Conservation (phyloP, 176 grass and related monocot species). For the Puya raimondii region DNA sequence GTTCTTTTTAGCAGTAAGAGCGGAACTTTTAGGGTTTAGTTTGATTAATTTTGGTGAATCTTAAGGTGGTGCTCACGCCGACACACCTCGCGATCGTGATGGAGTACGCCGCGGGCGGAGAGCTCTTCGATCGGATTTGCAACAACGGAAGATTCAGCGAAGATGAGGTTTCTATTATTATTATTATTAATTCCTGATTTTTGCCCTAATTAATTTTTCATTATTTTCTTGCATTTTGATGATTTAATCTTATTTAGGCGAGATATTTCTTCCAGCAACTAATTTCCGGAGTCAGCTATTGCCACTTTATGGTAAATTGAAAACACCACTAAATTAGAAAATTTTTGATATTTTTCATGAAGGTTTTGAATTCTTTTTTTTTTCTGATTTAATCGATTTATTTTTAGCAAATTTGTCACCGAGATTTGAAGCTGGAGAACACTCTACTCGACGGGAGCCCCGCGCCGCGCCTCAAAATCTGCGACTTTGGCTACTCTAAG, state of each 20-base stretch:
- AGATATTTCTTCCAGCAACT: constrained; percentile 99
- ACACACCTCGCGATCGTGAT: constrained; percentile 85
- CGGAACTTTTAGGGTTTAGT: not conserved
- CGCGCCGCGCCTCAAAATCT: constrained; percentile 84
- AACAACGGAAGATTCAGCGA: constrained; percentile 83
- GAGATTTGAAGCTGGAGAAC: constrained; percentile 97
- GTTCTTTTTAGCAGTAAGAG: not conserved
- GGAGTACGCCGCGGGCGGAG: constrained; percentile 87
- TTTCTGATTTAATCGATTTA: constrained; percentile 13
- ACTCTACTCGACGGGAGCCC: constrained; percentile 79
- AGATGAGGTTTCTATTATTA: constrained; percentile 49
- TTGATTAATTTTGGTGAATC: not conserved
- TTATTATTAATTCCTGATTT: not conserved
- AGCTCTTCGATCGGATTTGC: constrained; percentile 91
- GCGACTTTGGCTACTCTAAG: constrained; percentile 99
- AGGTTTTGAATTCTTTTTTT: not conserved
- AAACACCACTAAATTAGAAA: not conserved
- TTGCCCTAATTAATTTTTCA: not conserved
- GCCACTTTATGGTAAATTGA: constrained; percentile 74
- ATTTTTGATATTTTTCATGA: not conserved
- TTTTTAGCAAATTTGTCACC: constrained; percentile 90
- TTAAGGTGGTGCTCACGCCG: constrained; percentile 70
- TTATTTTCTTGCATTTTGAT: not conserved
- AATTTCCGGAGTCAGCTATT: constrained; percentile 94
- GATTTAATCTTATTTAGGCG: constrained; percentile 25